These are phyloP conservation scores for Fusarium chlamydosporum DNA, from an alignment of 2,329 filamentous ascomycete genomes.

Conservation along the genomic window DNA sequence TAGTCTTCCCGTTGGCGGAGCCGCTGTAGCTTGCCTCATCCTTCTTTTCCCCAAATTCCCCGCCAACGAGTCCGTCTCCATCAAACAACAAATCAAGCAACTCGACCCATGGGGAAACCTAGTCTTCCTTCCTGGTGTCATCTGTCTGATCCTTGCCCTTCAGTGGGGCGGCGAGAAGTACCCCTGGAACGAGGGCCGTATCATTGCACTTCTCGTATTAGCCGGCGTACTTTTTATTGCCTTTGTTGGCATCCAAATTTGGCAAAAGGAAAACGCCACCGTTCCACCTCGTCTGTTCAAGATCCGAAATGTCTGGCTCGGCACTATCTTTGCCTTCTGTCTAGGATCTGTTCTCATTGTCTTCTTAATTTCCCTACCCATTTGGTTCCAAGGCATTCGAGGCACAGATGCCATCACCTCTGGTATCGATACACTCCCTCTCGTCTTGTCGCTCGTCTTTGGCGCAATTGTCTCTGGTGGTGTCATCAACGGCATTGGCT, in stretches of 20 bases:
- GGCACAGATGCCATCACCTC: slow-evolving; percentile 13
- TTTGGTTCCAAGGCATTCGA: slow-evolving; percentile 18
- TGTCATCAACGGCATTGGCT: slow-evolving; percentile 13
- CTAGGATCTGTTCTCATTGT: slow-evolving; percentile 22
- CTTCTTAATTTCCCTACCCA: slow-evolving; percentile 6
- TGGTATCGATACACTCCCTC: slow-evolving; percentile 11
- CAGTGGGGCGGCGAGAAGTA: slow-evolving; percentile 61
- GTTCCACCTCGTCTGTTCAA: slow-evolving; percentile 21
- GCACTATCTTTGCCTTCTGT: slow-evolving; percentile 15
- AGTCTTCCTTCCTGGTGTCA: slow-evolving; percentile 50
- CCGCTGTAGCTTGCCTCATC: slow-evolving; percentile 5
- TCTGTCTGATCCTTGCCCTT: slow-evolving; percentile 63
- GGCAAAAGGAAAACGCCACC: slow-evolving; percentile 24
- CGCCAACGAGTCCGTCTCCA: not conserved
- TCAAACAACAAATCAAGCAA: slow-evolving; percentile 13
- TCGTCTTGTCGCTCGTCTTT: slow-evolving; percentile 7
- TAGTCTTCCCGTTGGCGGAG: slow-evolving; percentile 13
- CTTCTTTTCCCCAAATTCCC: slow-evolving; percentile 14
- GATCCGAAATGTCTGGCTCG: slow-evolving; percentile 17
- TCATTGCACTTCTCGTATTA: slow-evolving; percentile 26
- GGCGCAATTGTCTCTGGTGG: slow-evolving; percentile 18
- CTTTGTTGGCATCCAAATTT: slow-evolving; percentile 24
- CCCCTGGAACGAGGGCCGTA: slow-evolving; percentile 31
- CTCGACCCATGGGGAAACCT: slow-evolving; percentile 45
- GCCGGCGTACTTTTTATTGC: slow-evolving; percentile 16